Evolutionary conservation across 2,329 filamentous ascomycete species (phyloP).

Genomic region (Tolypocladium nubicola): DNA sequence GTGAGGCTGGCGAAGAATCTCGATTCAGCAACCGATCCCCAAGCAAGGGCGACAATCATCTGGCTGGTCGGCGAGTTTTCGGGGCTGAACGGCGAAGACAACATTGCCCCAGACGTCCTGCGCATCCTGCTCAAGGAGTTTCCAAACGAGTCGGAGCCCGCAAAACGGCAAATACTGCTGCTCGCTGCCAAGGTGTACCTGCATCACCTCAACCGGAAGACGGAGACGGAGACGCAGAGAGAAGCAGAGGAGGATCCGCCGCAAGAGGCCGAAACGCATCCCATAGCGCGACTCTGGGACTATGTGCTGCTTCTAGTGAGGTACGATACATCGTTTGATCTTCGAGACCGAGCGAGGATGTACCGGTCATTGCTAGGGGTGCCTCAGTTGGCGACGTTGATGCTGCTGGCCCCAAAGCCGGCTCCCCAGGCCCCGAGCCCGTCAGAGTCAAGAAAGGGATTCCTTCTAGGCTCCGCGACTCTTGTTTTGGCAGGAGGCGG

Average conservation of each 20-base stretch:
- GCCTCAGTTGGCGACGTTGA: slow-evolving; percentile 79
- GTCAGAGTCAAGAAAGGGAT: slow-evolving; percentile 69
- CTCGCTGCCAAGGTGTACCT: slow-evolving; percentile 95
- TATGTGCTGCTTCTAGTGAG: slow-evolving; percentile 77
- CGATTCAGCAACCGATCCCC: slow-evolving; percentile 76
- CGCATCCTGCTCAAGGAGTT: slow-evolving; percentile 83
- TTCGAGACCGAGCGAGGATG: slow-evolving; percentile 81
- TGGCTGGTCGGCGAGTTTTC: slow-evolving; percentile 97
- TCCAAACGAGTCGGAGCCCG: slow-evolving; percentile 69
- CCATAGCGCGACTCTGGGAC: slow-evolving; percentile 69
- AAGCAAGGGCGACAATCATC: slow-evolving; percentile 86
- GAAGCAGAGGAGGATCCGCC: slow-evolving; percentile 19
- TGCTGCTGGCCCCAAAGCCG: slow-evolving; percentile 88
- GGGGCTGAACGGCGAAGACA: slow-evolving; percentile 67
- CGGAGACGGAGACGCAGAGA: slow-evolving; percentile 27
- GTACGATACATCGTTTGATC: slow-evolving; percentile 90
- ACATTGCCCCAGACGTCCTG: slow-evolving; percentile 86
- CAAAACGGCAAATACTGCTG: slow-evolving; percentile 84
- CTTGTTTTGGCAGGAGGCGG: slow-evolving; percentile 71
- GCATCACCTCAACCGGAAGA: slow-evolving; percentile 65
- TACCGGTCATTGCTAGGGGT: slow-evolving; percentile 76
- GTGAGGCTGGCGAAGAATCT: slow-evolving; percentile 84
- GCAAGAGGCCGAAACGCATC: slow-evolving; percentile 37
- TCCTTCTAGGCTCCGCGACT: slow-evolving; percentile 74
- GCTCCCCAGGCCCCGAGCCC: slow-evolving; percentile 85